Evolutionary conservation across 1,284 basidiomycete genomes (phyloP).

Genomic region (Cutaneotrichosporon sp.): DNA sequence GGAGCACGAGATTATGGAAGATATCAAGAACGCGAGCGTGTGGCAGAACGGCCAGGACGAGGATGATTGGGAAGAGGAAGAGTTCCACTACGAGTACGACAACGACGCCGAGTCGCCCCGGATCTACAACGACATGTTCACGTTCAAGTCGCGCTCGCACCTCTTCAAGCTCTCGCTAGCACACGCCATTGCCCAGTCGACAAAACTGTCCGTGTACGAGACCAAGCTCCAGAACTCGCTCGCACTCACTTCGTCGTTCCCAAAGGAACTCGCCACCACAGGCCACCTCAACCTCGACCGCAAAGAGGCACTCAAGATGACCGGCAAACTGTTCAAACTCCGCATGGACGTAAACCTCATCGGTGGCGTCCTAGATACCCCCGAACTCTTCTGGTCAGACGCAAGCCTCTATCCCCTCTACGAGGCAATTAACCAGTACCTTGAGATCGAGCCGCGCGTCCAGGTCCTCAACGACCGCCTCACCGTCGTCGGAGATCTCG

Average conservation of each 20-base stretch:
- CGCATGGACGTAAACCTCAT: conserved; percentile 87
- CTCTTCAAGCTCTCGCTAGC: conserved; percentile 70
- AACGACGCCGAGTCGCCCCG: conserved; percentile 73
- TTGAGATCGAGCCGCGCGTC: conserved; percentile 82
- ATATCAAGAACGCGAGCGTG: conserved; percentile 66
- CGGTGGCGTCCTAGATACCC: conserved; percentile 89
- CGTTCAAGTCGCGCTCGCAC: conserved; percentile 82
- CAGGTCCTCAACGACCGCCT: conserved; percentile 84
- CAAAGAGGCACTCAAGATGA: conserved; percentile 77
- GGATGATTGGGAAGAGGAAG: conserved; percentile 80
- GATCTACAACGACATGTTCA: conserved; percentile 63
- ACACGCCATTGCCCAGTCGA: conserved; percentile 91
- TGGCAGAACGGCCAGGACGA: conserved; percentile 56
- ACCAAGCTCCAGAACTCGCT: conserved; percentile 72
- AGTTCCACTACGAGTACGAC: conserved; percentile 88
- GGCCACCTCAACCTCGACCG: conserved; percentile 74
- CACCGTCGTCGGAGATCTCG: conserved; percentile 78
- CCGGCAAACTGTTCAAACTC: conserved; percentile 80
- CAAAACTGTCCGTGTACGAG: conserved; percentile 84
- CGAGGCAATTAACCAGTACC: conserved; percentile 88
- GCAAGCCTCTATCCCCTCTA: conserved; percentile 83
- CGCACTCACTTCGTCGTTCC: conserved; percentile 74
- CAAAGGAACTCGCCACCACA: conserved; percentile 72
- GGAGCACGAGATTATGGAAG: conserved; percentile 73
- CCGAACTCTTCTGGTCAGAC: conserved; percentile 93